Evolutionary conservation across 2,329 filamentous ascomycete genomes (phyloP), one percentile per base, ranked within the genome.

Genomic region (Ophiostoma piceae): DNA sequence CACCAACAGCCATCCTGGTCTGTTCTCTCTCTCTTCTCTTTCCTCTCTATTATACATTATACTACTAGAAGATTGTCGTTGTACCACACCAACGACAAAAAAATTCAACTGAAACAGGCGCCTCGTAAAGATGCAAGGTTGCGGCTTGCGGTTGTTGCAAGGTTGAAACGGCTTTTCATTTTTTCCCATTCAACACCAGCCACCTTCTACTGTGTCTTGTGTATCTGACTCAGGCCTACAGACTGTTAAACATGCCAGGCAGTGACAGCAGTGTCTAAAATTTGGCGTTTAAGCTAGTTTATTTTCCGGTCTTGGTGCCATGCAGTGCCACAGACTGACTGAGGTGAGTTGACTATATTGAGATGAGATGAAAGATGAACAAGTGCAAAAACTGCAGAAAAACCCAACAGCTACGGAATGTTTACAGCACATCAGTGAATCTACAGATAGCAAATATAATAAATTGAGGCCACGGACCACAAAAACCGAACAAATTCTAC

Each of bases 251-350:
- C 62, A 65, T 22, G 62, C 35, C 62, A 26, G 26, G 16, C n/a
- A 35, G 57, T 41, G 54, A 32, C n/a, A 67, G 37, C 32, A 14
- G 65, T 35, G 16, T 65, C 43, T 70, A 32, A 22, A 43, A 35
- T 47, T 68, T 43, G 16, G 66, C 66, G 22, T 62, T 68, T 65
- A 41, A 57, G 29, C 12, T 67, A 67, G 64, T 57, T 69, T 69
- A 69, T 62, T 71, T 51, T 69, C 70, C 64, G 70, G 39, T 41
- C 47, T 47, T 41, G 67, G 62, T 67, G 54, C 54, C 70, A 71
- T 71, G 67, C 64, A 9, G 70, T 71, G 70, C 37, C 54, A 71
- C 70, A 62, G 51, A 43, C n/a, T 35, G 26, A 51, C 35, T 67
- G 68, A 39, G 65, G 57, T 62, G 11, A 26, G 35, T 7, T n/a